Percentiles rank a stretch among this genome's conserved stretches.
Evolutionary conservation across 768 basidiomycete species (phyloP).

Genomic region (Boletus speciosus): DNA sequence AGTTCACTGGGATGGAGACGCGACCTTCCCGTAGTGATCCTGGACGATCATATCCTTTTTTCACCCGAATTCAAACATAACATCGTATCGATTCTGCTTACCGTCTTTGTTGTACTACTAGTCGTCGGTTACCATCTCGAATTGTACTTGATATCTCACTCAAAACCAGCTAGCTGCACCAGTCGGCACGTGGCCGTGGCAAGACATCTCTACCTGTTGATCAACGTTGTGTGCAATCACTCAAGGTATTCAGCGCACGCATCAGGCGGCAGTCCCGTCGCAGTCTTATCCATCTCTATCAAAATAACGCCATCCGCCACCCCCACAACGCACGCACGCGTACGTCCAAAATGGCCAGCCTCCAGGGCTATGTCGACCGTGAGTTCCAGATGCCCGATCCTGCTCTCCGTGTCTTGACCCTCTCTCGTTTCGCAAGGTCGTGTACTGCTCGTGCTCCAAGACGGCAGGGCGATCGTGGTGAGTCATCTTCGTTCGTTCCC

Average conservation of each 20-base stretch:
- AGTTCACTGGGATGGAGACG: slow-evolving; percentile 10
- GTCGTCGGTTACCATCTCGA: not conserved
- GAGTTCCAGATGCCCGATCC: slow-evolving; percentile 24
- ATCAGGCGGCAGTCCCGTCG: not conserved
- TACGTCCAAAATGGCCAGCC: slow-evolving; percentile 65
- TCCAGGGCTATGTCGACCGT: slow-evolving; percentile 92
- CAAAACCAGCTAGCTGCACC: too few species aligned
- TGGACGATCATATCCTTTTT: not conserved
- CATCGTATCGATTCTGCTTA: not conserved
- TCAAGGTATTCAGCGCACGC: not conserved
- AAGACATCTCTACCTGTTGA: not conserved
- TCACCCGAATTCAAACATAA: not conserved
- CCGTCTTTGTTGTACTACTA: not conserved
- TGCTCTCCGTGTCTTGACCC: not conserved
- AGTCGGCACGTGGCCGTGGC: not conserved
- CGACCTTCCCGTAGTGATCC: slow-evolving; percentile 5
- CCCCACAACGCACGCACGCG: slow-evolving; percentile 13
- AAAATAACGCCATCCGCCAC: slow-evolving; percentile 1
- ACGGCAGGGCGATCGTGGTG: slow-evolving; percentile 92
- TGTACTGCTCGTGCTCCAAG: slow-evolving; percentile 92
- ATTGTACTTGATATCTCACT: not conserved
- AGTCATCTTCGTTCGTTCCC: slow-evolving; percentile 26
- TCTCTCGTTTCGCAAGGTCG: slow-evolving; percentile 49
- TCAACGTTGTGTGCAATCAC: not conserved
- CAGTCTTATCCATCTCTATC: not conserved